Conservation (phyloP, 257 asterid species). For the Petunia axillaris region DNA sequence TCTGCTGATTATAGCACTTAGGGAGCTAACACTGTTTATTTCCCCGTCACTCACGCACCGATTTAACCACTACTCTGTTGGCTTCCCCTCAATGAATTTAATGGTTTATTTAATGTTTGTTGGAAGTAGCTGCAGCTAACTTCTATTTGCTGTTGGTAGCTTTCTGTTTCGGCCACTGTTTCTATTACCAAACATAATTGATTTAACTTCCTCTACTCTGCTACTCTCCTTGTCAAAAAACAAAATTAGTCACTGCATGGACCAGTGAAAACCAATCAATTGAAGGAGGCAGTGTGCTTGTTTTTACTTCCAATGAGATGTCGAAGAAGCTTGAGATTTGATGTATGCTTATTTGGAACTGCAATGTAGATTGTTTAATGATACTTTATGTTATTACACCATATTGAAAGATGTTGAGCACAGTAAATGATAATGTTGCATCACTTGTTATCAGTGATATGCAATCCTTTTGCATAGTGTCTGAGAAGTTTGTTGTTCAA, state of each 20-base stretch:
- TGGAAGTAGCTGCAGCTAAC: too few species aligned
- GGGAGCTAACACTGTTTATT: background rate
- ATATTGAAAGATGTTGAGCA: background rate
- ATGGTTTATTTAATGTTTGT: background rate
- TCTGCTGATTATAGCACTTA: background rate
- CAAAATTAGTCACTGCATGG: background rate
- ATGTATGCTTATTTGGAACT: background rate
- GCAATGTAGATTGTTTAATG: background rate
- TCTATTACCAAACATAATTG: background rate
- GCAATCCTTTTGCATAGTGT: background rate
- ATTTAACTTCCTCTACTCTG: background rate
- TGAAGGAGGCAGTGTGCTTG: background rate
- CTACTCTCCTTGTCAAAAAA: background rate
- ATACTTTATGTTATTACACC: background rate
- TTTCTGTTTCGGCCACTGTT: background rate
- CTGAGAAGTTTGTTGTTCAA: conserved; percentile 3
- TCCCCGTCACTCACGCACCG: background rate
- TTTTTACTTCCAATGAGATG: background rate
- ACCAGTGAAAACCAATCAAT: background rate
- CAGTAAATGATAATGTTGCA: background rate
- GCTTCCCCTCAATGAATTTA: background rate
- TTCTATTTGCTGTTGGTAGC: background rate
- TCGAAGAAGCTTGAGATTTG: background rate
- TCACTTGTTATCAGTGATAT: background rate
- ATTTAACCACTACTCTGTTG: background rate